Percentiles rank a stretch among this genome's conserved stretches.
phyloP scores from a whole-genome alignment of 345 rosid species.

The Euclidium syriacum region DNA sequence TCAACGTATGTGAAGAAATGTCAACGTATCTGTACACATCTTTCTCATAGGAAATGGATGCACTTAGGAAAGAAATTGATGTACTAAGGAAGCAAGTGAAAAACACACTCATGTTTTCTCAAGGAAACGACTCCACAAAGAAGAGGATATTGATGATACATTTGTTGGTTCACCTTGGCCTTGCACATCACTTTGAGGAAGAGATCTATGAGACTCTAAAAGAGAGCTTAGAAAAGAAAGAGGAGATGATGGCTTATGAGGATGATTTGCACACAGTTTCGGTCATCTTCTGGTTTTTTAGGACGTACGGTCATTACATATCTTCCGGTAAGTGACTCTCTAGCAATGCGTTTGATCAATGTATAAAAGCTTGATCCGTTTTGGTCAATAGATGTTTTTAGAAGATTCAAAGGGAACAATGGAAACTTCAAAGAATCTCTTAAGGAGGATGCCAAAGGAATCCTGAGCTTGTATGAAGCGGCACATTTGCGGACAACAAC shows the following conservation, averaged over 20 bases:
- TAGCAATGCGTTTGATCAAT: neutral
- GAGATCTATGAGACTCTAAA: conserved; percentile 2
- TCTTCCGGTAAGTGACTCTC: neutral
- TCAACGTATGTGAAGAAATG: too few relatives aligned
- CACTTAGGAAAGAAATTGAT: too few relatives aligned
- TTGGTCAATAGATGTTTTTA: conserved; percentile 30
- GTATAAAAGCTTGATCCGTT: neutral
- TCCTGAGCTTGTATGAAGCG: conserved; percentile 41
- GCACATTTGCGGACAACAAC: conserved; percentile 17
- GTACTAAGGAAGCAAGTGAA: too few relatives aligned
- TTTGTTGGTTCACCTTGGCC: too few relatives aligned
- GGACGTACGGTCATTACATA: conserved; percentile 7
- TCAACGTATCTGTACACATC: too few relatives aligned
- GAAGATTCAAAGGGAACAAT: conserved; percentile 22
- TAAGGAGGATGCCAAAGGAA: conserved; percentile 24
- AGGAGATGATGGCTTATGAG: neutral
- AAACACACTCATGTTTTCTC: too few relatives aligned
- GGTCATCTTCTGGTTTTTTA: conserved; percentile 1
- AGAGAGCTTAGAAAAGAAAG: neutral
- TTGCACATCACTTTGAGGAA: neutral
- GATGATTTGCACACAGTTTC: conserved; percentile 9
- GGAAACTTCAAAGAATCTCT: conserved; percentile 22
- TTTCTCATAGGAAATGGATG: too few relatives aligned
- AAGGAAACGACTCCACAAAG: too few relatives aligned
- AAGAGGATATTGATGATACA: too few relatives aligned